Conservation (phyloP, 164 flowering plant genomes). For the Sextonia rubra region DNA sequence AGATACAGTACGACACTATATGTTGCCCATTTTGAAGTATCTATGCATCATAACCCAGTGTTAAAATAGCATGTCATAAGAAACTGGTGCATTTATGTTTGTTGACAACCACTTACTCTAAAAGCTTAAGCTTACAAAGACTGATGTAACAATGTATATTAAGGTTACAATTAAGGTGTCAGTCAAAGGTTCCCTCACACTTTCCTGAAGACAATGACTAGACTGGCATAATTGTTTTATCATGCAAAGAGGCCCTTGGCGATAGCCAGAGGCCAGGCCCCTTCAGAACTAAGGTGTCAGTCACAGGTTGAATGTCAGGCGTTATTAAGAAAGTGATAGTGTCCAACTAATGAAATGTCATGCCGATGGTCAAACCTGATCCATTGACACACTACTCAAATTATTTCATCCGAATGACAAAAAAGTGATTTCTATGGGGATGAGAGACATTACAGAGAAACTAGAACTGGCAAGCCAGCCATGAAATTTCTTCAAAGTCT, state of each 20-base stretch:
- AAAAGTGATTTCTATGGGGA: constrained; percentile 5
- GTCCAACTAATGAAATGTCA: background rate
- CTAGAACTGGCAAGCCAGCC: constrained; percentile 69
- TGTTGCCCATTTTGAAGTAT: no score
- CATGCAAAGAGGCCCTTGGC: background rate
- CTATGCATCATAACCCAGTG: no score
- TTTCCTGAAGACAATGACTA: no score
- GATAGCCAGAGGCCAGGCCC: background rate
- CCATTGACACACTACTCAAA: background rate
- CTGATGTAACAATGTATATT: rapidly evolving
- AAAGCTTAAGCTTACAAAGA: no score
- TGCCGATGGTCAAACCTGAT: background rate
- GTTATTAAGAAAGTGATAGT: background rate
- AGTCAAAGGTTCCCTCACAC: no score
- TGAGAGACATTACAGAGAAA: constrained; percentile 27
- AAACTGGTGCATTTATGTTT: no score
- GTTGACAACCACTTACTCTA: no score
- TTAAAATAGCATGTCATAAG: no score
- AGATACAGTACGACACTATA: no score
- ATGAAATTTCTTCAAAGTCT: constrained; percentile 91
- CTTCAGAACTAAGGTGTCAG: background rate
- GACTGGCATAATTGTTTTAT: no score
- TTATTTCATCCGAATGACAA: background rate
- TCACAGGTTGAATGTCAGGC: background rate
- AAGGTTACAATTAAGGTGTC: no score